Conservation (phyloP, 2,329 filamentous ascomycete species). For the Claviceps monticola region DNA sequence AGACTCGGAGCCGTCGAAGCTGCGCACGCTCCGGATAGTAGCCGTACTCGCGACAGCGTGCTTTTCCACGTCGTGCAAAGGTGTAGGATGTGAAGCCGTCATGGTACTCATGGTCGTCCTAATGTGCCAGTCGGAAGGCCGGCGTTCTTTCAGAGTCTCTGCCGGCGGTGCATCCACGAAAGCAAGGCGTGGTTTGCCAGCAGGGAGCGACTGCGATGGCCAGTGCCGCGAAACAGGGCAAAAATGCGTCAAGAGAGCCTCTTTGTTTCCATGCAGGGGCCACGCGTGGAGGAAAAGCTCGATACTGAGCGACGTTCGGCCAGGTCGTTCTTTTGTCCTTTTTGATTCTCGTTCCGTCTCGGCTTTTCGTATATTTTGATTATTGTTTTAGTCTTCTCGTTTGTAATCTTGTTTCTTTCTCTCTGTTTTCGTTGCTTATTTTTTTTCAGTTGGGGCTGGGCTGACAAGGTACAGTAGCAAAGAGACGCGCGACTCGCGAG, state of each 20-base stretch:
- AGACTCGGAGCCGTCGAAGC: slow-evolving; percentile 37
- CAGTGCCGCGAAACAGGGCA: no score
- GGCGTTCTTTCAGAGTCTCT: slow-evolving; percentile 19
- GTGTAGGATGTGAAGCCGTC: slow-evolving; percentile 13
- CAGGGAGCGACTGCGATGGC: no score
- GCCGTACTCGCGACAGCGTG: slow-evolving; percentile 19
- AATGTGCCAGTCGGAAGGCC: slow-evolving; percentile 20
- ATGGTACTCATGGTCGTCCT: slow-evolving; percentile 23
- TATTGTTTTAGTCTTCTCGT: no score
- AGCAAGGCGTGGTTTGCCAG: slow-evolving; percentile 8
- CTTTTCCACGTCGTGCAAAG: slow-evolving; percentile 16
- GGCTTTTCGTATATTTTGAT: no score
- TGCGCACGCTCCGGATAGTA: slow-evolving; percentile 44
- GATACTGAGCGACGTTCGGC: no score
- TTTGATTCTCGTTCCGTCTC: no score
- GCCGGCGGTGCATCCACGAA: slow-evolving; percentile 16
- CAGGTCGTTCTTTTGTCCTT: no score
- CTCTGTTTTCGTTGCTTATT: no score
- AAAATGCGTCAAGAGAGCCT: no score
- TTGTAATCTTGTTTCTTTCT: no score
- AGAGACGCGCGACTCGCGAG: slow-evolving; percentile 8
- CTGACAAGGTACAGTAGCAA: not conserved
- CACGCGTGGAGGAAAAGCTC: no score
- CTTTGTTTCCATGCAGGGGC: no score
- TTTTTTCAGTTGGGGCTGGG: not conserved